These are phyloP conservation scores for Wallacemonas sp. DNA, from an alignment of 208 protist genomes.

Conservation along the genomic window DNA sequence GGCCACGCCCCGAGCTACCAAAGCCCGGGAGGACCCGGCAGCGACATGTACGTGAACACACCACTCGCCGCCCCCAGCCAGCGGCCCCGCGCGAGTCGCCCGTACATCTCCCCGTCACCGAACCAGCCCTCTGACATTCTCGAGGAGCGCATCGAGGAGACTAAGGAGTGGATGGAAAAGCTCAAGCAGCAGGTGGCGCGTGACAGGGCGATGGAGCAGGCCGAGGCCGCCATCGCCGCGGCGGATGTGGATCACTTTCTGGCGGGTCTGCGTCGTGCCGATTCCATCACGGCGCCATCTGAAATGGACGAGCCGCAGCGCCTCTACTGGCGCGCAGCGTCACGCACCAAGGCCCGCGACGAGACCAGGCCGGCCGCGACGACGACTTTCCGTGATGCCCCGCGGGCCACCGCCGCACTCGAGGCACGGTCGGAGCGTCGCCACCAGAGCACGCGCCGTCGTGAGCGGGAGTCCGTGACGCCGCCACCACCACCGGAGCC, in stretches of 20 bases:
- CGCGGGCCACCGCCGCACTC: neutral
- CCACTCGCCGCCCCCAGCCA: neutral
- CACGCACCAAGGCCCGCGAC: neutral
- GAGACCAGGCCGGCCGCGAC: neutral
- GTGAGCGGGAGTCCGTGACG: neutral
- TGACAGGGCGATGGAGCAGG: constrained; percentile 20
- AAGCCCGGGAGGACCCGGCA: neutral
- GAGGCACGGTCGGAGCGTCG: neutral
- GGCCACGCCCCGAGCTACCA: neutral
- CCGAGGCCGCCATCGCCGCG: constrained; percentile 7
- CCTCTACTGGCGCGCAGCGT: constrained; percentile 6
- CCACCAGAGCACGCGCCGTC: constrained; percentile 3
- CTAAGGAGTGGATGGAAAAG: constrained; percentile 45
- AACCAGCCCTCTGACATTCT: constrained; percentile 17
- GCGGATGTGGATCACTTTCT: constrained; percentile 12
- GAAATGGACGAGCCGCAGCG: constrained; percentile 10
- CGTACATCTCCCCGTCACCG: constrained; percentile 9
- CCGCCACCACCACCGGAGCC: too few relatives aligned
- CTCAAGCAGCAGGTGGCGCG: constrained; percentile 51
- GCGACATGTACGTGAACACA: constrained; percentile 9
- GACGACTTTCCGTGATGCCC: neutral
- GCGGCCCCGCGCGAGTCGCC: neutral
- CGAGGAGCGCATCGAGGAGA: constrained; percentile 44
- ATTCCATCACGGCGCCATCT: constrained; percentile 7
- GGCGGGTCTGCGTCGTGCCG: neutral